Conservation (phyloP, 75 land plant genomes). For the Isoetes taiwanensis region DNA sequence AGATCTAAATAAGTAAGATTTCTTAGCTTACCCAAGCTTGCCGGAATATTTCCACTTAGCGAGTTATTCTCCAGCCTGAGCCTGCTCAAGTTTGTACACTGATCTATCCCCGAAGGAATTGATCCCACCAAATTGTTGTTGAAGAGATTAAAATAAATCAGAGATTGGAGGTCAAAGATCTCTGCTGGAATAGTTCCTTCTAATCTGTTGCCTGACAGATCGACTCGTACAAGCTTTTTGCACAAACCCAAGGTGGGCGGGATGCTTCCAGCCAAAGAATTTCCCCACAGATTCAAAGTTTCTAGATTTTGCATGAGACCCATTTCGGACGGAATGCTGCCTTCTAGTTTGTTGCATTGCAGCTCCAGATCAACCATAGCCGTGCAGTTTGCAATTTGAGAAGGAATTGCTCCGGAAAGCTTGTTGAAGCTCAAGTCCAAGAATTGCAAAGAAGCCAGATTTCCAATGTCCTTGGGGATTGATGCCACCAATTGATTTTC, state of each 20-base stretch:
- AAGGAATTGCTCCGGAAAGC: neutral
- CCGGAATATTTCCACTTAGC: slow-evolving; percentile 56
- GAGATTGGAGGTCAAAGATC: neutral
- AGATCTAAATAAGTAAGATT: slow-evolving; percentile 60
- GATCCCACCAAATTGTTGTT: neutral
- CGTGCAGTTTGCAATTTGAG: neutral
- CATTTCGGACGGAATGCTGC: neutral
- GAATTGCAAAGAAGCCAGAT: neutral
- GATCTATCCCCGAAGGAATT: slow-evolving; percentile 13
- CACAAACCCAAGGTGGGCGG: slow-evolving; percentile 28
- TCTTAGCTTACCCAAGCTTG: slow-evolving; percentile 36
- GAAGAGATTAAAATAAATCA: neutral
- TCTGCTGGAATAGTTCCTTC: neutral
- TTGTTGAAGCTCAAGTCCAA: neutral
- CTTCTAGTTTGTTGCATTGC: neutral
- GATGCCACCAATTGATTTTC: neutral
- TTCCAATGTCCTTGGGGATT: slow-evolving; percentile 1
- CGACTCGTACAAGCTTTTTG: neutral
- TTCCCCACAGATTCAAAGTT: neutral
- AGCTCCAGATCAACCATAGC: neutral
- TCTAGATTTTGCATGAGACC: neutral
- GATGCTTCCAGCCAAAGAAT: slow-evolving; percentile 7
- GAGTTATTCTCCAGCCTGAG: slow-evolving; percentile 47
- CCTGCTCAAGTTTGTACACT: slow-evolving; percentile 32
- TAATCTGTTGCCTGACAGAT: neutral